Conservation (phyloP, 2,329 filamentous ascomycete species). For the Penicillium brasilianum region DNA sequence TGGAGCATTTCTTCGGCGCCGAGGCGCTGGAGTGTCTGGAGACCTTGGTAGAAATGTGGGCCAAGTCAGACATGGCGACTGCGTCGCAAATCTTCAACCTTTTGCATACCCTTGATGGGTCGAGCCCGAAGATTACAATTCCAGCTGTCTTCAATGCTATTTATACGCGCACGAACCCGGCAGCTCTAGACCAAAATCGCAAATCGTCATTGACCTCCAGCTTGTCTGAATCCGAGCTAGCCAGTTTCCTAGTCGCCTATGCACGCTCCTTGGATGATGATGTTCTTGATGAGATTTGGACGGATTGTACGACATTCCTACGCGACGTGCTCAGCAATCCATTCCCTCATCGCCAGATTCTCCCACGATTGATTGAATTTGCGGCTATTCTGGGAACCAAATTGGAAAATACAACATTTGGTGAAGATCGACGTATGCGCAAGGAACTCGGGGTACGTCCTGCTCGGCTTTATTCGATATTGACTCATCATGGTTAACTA, state of each 20-base stretch:
- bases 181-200: slow-evolving; percentile 74
- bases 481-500: slow-evolving; percentile 20
- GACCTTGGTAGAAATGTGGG: slow-evolving; percentile 86
- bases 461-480: background rate
- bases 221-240: slow-evolving; percentile 80
- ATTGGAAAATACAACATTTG: slow-evolving; percentile 96
- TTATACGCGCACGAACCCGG: slow-evolving; percentile 89
- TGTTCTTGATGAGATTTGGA: slow-evolving; percentile 97
- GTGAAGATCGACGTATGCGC: slow-evolving; percentile 90
- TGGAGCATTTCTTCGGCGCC: slow-evolving; percentile 91
- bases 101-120: slow-evolving; percentile 87
- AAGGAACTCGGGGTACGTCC: slow-evolving; percentile 81
- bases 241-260: slow-evolving; percentile 89
- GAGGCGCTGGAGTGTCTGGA: slow-evolving; percentile 94
- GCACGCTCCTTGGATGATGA: slow-evolving; percentile 90
- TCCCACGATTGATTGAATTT: slow-evolving; percentile 86
- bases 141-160: slow-evolving; percentile 95
- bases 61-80: slow-evolving; percentile 56
- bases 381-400: slow-evolving; percentile 90
- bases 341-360: slow-evolving; percentile 88
- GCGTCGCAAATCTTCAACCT: slow-evolving; percentile 77
- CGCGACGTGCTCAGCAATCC: slow-evolving; percentile 90
- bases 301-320: slow-evolving; percentile 88
- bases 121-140: slow-evolving; percentile 86
- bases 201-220: slow-evolving; percentile 89